A percentile compares a stretch with the other conserved stretches of the same genome.
These are phyloP conservation scores for Fusarium coffeatum DNA, from an alignment of 2,329 filamentous ascomycete genomes.

Conservation along the genomic window DNA sequence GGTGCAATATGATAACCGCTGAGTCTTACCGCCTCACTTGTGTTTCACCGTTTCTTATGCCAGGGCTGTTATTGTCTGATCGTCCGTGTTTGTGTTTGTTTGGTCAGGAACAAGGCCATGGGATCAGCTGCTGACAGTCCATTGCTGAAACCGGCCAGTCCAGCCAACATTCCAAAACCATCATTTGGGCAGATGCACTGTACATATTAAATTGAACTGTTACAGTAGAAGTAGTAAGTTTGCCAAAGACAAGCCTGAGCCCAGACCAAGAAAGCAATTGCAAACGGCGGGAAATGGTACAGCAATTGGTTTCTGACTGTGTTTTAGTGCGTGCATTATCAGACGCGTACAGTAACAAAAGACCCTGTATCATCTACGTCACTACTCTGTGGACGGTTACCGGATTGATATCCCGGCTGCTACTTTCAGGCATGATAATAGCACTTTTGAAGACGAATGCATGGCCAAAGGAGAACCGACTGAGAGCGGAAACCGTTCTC, in stretches of 20 bases:
- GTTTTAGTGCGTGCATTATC: conserved; percentile 40
- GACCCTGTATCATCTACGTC: conserved; percentile 28
- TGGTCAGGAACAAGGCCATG: not conserved
- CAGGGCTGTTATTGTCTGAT: conserved; percentile 1
- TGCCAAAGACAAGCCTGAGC: conserved; percentile 1
- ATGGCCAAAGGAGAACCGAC: not conserved
- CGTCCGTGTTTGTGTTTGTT: not conserved
- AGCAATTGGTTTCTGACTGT: conserved; percentile 21
- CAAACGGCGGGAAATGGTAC: conserved; percentile 1
- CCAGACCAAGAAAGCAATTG: not conserved
- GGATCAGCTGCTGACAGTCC: not conserved
- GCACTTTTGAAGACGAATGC: not conserved
- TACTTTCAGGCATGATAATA: not conserved
- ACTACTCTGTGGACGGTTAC: conserved; percentile 19
- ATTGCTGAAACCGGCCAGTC: not conserved
- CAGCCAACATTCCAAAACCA: not conserved
- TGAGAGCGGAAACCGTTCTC: not conserved
- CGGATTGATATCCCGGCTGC: conserved; percentile 1
- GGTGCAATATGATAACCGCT: not conserved
- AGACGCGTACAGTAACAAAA: conserved; percentile 22
- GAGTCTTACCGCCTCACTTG: conserved; percentile 12
- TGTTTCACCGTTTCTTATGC: conserved; percentile 31
- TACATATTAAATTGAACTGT: not conserved
- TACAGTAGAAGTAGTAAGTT: not conserved
- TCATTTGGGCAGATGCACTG: not conserved